Evolutionary conservation across 1,284 basidiomycete species (phyloP).

Genomic region (Puccinia polysora): DNA sequence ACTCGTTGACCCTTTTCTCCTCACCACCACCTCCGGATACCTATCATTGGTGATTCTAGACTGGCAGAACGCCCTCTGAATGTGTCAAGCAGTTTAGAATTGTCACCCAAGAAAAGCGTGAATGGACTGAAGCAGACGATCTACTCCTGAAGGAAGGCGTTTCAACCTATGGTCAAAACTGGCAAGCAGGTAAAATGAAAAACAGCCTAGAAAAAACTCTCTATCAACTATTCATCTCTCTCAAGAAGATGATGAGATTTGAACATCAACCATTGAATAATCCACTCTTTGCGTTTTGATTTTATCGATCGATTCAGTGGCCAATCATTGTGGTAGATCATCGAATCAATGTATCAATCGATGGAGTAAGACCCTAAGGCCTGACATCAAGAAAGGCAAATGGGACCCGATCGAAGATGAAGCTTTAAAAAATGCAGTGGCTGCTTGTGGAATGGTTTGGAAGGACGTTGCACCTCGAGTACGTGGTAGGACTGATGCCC

Average conservation of each 20-base stretch:
- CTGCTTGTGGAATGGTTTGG: conserved; percentile 41
- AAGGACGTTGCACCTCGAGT: conserved; percentile 35
- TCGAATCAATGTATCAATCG: conserved; percentile 47
- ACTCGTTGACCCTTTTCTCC: background rate
- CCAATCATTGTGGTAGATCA: conserved; percentile 36
- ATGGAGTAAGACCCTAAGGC: conserved; percentile 45
- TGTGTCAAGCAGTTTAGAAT: conserved; percentile 45
- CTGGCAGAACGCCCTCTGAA: conserved; percentile 42
- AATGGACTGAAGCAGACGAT: conserved; percentile 47
- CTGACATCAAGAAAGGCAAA: conserved; percentile 45
- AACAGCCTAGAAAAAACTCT: background rate
- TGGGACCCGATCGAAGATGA: conserved; percentile 44
- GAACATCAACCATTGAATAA: too few species aligned
- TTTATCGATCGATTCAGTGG: conserved; percentile 20
- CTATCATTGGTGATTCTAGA: conserved; percentile 5
- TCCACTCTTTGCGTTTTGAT: too few species aligned
- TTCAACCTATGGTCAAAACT: conserved; percentile 46
- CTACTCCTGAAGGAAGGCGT: conserved; percentile 45
- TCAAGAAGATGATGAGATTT: too few species aligned
- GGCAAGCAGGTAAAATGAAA: conserved; percentile 46
- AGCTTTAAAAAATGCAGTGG: conserved; percentile 28
- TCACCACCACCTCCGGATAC: background rate
- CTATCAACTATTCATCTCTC: too few species aligned
- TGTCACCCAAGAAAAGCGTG: conserved; percentile 20
- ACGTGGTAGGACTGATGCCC: conserved; percentile 32